Percentiles rank a stretch among this genome's conserved stretches.
Evolutionary conservation across 495 filamentous ascomycete species (phyloP).

Genomic region (Extremus antarcticus): DNA sequence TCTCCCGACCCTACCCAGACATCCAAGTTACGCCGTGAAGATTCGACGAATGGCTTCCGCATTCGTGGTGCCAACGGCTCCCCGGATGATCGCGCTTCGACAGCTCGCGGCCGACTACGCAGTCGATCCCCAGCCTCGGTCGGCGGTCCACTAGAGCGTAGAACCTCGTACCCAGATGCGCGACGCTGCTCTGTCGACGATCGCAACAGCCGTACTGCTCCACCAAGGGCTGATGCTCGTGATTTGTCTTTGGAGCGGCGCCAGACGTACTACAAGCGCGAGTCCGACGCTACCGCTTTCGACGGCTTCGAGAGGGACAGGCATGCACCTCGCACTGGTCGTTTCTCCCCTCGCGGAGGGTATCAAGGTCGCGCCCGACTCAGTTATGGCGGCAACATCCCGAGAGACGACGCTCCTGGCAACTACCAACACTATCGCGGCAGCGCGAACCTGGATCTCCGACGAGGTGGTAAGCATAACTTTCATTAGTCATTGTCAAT

Average conservation of each 20-base stretch:
- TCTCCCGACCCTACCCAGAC: neutral
- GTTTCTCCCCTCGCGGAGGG: neutral
- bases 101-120: neutral
- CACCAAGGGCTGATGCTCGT: neutral
- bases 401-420: neutral
- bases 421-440: neutral
- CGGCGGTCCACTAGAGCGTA: neutral
- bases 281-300: neutral
- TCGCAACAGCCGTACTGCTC: slow-evolving; percentile 1
- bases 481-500: neutral
- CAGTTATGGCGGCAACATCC: neutral
- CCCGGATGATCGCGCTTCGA: neutral
- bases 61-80: slow-evolving; percentile 15
- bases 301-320: neutral
- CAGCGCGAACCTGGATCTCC: neutral
- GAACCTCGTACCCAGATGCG: neutral
- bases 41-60: slow-evolving; percentile 2
- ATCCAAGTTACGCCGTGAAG: neutral
- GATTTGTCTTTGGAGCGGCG: slow-evolving; percentile 13
- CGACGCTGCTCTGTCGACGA: slow-evolving; percentile 6
- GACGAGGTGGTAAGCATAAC: neutral
- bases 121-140: neutral
- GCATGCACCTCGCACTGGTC: neutral
- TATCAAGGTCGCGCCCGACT: neutral
- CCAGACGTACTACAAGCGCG: slow-evolving; percentile 11